These are phyloP conservation scores for Daedaleopsis nitida DNA, from an alignment of 768 basidiomycete genomes.

Conservation along the genomic window DNA sequence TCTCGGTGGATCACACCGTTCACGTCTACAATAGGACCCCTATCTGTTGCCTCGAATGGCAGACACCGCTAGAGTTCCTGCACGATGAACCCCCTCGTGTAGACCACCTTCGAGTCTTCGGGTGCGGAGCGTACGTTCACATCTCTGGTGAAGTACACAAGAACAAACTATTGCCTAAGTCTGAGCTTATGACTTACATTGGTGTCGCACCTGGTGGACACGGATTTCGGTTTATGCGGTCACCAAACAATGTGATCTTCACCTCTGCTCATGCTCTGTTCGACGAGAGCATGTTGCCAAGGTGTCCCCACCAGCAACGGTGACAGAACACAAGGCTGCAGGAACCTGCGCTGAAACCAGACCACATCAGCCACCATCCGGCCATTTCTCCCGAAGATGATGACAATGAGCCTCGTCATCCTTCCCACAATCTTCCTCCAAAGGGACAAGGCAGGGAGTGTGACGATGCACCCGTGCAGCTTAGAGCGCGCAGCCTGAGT, in stretches of 20 bases:
- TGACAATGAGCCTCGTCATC: constrained; percentile 1
- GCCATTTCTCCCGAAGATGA: background rate
- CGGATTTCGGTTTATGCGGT: constrained; percentile 4
- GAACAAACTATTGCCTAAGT: constrained; percentile 13
- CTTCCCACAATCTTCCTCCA: background rate
- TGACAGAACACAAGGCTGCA: background rate
- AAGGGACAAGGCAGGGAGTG: background rate
- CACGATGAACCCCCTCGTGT: constrained; percentile 9
- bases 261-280: constrained; percentile 1
- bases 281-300: constrained; percentile 2
- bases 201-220: constrained; percentile 11
- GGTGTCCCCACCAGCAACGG: constrained; percentile 1
- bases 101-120: constrained; percentile 26
- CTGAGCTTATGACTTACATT: constrained; percentile 23
- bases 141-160: constrained; percentile 16
- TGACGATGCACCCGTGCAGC: background rate
- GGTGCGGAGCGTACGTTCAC: constrained; percentile 25
- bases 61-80: constrained; percentile 5
- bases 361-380: background rate
- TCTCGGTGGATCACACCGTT: constrained; percentile 23
- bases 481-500: background rate
- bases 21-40: constrained; percentile 14
- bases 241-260: constrained; percentile 10
- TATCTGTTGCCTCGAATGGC: background rate
- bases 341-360: background rate